Conservation (phyloP, 345 rosid species). For the Salix brachista region DNA sequence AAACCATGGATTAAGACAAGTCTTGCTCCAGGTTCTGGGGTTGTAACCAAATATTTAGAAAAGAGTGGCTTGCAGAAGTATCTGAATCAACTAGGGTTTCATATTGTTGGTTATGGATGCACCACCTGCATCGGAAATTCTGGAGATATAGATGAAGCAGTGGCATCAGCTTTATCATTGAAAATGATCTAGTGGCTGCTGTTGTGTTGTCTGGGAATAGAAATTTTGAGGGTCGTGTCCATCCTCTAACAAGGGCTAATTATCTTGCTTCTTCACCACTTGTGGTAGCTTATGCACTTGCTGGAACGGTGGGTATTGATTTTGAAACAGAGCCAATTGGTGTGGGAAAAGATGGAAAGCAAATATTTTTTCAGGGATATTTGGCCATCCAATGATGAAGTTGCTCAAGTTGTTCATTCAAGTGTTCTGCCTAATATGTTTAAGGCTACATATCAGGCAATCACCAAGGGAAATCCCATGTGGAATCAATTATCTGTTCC, state of each 20-base stretch:
- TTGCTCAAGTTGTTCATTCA: constrained; percentile 74
- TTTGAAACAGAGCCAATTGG: constrained; percentile 69
- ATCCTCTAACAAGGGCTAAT: constrained; percentile 86
- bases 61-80: constrained; percentile 80
- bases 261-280: constrained; percentile 94
- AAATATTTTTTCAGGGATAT: constrained; percentile 68
- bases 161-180: constrained; percentile 73
- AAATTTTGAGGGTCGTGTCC: constrained; percentile 92
- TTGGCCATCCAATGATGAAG: constrained; percentile 92
- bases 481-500: constrained; percentile 78
- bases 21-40: constrained; percentile 96
- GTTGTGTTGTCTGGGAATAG: constrained; percentile 91
- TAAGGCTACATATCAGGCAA: constrained; percentile 76
- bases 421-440: constrained; percentile 87
- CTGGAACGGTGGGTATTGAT: too few species aligned
- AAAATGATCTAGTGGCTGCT: constrained; percentile 81
- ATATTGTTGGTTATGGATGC: constrained; percentile 89
- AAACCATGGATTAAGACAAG: constrained; percentile 90
- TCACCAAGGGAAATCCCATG: constrained; percentile 84
- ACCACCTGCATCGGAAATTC: constrained; percentile 95
- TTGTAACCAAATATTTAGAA: constrained; percentile 78
- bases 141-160: constrained; percentile 79
- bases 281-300: constrained; percentile 92
- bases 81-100: constrained; percentile 74
- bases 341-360: constrained; percentile 61